phyloP scores from a whole-genome alignment of 2,329 filamentous ascomycete genomes.

The Elsinoe perseae region DNA sequence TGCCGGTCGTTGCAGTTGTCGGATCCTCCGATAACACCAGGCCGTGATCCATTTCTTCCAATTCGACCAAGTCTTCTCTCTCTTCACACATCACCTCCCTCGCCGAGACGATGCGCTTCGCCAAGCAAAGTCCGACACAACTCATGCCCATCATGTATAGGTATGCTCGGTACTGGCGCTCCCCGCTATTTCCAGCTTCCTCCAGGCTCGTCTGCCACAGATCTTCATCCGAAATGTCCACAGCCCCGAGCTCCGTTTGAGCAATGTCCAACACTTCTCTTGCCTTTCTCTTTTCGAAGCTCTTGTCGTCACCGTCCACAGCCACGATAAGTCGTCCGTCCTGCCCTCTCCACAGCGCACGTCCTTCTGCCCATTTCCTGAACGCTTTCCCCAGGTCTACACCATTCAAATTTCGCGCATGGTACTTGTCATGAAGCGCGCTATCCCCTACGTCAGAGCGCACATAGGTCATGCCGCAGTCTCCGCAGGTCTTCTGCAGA shows the following conservation, averaged over 20 bases:
- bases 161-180: constrained; percentile 51
- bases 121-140: constrained; percentile 55
- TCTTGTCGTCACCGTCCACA: constrained; percentile 48
- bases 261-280: constrained; percentile 50
- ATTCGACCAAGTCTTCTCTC: neutral
- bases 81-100: constrained; percentile 35
- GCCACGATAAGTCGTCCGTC: constrained; percentile 47
- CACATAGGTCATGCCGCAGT: constrained; percentile 60
- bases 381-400: constrained; percentile 54
- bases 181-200: constrained; percentile 19
- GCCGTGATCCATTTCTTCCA: neutral
- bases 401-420: constrained; percentile 53
- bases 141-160: constrained; percentile 54
- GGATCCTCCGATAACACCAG: constrained; percentile 14
- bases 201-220: constrained; percentile 42
- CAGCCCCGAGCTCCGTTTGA: constrained; percentile 54
- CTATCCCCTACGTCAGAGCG: constrained; percentile 54
- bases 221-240: constrained; percentile 49
- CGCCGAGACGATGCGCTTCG: constrained; percentile 53
- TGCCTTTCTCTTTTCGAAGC: constrained; percentile 49
- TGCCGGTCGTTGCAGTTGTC: constrained; percentile 37
- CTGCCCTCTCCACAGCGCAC: constrained; percentile 15
- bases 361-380: constrained; percentile 33
- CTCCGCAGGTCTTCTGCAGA: constrained; percentile 49
- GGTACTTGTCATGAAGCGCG: constrained; percentile 57